Evolutionary conservation across 495 filamentous ascomycete species (phyloP), one percentile per base, ranked within the genome.

Genomic region (Pyrenula massariospora): DNA sequence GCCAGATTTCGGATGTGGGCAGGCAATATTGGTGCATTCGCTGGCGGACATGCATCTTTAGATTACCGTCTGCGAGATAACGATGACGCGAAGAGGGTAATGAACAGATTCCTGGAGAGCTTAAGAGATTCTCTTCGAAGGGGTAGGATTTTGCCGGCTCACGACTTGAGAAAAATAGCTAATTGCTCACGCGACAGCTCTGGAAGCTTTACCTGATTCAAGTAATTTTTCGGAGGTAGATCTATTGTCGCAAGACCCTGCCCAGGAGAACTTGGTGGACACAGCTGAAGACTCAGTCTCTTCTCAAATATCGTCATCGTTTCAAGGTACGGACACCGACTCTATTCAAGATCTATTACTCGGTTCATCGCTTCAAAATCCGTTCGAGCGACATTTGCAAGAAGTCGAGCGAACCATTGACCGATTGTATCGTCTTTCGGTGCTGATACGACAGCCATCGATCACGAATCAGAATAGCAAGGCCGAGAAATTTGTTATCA

Each of bases 1-100:
- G 61, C 61, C 8, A 56, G 59, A 54, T 63, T 59, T 25, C 31
- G 25, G n/a, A 57, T 61, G 10, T 63, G 61, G 61, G 59, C 60
- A 22, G 56, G 48, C 11, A 52, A 63, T 50, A 54, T 63, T 50
- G 61, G 61, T 5, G 60, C 57, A 20, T 62, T 61, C 56, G 59
- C 61, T 1, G 36, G 24, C 15, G 50, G 48, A 8, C 59, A 62
- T 57, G 56, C 60, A 12, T 63, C 61, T 19, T 36, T 59, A 54
- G 61, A 63, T 50, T 58, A 63, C 42, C 59, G 61, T 0, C 48
- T 63, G 12, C 21, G 60, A 42, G 56, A 59, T 1, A 56, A 5
- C 23, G n/a, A 42, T 10, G 52, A 23, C 5, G 57, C 48, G 12
- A 19, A 21, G 22, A 22, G 25, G 25, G 25, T 63, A 10, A 52